A percentile compares a stretch with the other conserved stretches of the same genome.
Conservation (phyloP, 176 grass and related monocot genomes). For the Pontederia paniculata region DNA sequence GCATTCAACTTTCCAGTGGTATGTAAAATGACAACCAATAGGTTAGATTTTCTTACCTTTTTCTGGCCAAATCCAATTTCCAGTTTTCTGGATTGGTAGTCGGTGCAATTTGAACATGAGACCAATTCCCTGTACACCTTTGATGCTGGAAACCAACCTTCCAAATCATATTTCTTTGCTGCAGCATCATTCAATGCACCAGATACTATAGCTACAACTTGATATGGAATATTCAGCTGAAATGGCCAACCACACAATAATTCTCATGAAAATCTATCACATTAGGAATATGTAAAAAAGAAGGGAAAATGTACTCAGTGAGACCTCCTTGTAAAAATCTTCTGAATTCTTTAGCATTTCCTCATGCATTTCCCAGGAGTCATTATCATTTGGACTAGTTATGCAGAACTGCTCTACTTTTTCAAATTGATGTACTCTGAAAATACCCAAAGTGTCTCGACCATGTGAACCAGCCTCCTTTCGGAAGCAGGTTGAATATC, state of each 20-base stretch:
- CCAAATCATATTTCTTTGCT: constrained; percentile 90
- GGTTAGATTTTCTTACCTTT: constrained; percentile 34
- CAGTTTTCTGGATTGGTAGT: constrained; percentile 84
- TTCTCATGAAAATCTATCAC: neutral
- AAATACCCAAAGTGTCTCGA: constrained; percentile 78
- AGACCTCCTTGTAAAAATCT: constrained; percentile 66
- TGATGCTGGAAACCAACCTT: constrained; percentile 95
- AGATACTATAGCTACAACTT: constrained; percentile 80
- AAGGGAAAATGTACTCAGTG: neutral
- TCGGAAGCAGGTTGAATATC: constrained; percentile 92
- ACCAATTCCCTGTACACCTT: constrained; percentile 83
- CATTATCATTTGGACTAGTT: constrained; percentile 59
- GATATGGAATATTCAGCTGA: constrained; percentile 78
- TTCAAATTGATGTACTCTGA: constrained; percentile 95
- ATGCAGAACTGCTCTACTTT: constrained; percentile 91
- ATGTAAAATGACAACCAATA: neutral
- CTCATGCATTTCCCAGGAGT: constrained; percentile 78
- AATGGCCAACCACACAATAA: constrained; percentile 18
- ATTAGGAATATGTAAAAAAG: neutral
- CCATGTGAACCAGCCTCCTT: constrained; percentile 95
- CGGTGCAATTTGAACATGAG: constrained; percentile 92
- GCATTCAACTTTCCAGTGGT: neutral
- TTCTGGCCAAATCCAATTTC: constrained; percentile 85
- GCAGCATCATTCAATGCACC: constrained; percentile 92
- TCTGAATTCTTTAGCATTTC: constrained; percentile 89